Base-by-base conservation (phyloP, 768 basidiomycete species). In the Pleurotus sapidus region DNA sequence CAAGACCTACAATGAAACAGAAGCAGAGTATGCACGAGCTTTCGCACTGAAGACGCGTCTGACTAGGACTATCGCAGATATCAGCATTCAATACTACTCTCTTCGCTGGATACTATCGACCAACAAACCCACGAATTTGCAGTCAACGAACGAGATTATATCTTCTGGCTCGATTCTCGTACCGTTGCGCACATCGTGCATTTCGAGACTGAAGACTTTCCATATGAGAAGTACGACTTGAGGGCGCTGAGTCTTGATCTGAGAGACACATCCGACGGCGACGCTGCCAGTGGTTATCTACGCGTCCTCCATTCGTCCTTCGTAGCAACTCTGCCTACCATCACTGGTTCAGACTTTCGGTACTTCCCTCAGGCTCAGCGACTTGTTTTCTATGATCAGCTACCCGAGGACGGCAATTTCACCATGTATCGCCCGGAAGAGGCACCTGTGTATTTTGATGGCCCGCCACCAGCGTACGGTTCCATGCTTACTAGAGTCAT, bases 91-190 rank as follows among this genome's bases (percentile, higher is more conserved):
- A 23, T 51, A 15, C 17, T 51, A 34, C 7, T 51, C 9, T 51
- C 49, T 4, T 51, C 49, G 3, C 49, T 38, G n/a, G 5, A 3
- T 8, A 49, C n/a, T 12, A 34, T 7, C 5, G n/a, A 8, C 30
- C 9, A 25, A 5, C n/a, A n/a, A 34, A 48, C 46, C 5, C 23
- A 20, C 17, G 17, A 23, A 5, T 37, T 51, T 51, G 6, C 49
- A 2, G 14, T 51, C 30, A 18, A 15, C 2, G 25, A 27, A 12
- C 5, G 7, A 18, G 49, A 51, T 30, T 34, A 34, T 38, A 30
- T 51, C n/a, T 51, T 51, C 34, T 51, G 49, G 49, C 17, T 51
- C 7, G 49, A 51, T n/a, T 51, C 49, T 9, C 49, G 49, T 15
- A 18, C 12, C n/a, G 11, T 51, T 30, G 30, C 49, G 3, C 49